phyloP scores from a whole-genome alignment of 768 basidiomycete genomes.

The Collybia sordida region DNA sequence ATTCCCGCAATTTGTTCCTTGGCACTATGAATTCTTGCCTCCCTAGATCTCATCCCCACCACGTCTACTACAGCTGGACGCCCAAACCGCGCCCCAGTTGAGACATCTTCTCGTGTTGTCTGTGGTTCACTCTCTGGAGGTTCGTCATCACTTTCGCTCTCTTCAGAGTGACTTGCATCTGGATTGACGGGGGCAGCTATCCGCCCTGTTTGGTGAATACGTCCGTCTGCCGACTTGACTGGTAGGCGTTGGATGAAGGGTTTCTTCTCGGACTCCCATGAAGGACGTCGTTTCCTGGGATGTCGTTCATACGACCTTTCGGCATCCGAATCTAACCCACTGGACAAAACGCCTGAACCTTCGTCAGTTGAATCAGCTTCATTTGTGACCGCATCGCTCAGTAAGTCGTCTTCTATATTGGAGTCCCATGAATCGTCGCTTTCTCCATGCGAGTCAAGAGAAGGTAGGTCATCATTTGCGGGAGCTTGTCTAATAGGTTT shows the following conservation, averaged over 20 bases:
- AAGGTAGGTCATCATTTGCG: slow-evolving; percentile 61
- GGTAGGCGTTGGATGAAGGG: slow-evolving; percentile 66
- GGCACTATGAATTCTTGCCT: slow-evolving; percentile 67
- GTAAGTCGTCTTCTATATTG: slow-evolving; percentile 28
- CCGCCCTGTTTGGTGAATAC: slow-evolving; percentile 59
- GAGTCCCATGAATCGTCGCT: slow-evolving; percentile 54
- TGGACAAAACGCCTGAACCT: slow-evolving; percentile 25
- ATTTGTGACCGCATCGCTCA: neutral
- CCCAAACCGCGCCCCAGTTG: slow-evolving; percentile 88
- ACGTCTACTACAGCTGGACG: slow-evolving; percentile 75
- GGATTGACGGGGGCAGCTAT: slow-evolving; percentile 17
- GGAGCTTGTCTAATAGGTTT: slow-evolving; percentile 51
- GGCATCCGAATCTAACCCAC: slow-evolving; percentile 42
- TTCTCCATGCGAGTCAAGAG: slow-evolving; percentile 66
- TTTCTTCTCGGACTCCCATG: slow-evolving; percentile 46
- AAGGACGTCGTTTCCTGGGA: slow-evolving; percentile 51
- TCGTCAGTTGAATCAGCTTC: slow-evolving; percentile 33
- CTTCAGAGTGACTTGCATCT: slow-evolving; percentile 13
- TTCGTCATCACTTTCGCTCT: slow-evolving; percentile 17
- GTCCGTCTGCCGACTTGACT: slow-evolving; percentile 84
- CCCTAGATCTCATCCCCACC: slow-evolving; percentile 63
- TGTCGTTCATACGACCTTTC: slow-evolving; percentile 76
- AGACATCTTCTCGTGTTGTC: slow-evolving; percentile 56
- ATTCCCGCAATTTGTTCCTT: slow-evolving; percentile 94
- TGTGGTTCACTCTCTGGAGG: slow-evolving; percentile 28